Base-by-base conservation (phyloP, 805 yeast genomes). In the Starmerella asiatica region DNA sequence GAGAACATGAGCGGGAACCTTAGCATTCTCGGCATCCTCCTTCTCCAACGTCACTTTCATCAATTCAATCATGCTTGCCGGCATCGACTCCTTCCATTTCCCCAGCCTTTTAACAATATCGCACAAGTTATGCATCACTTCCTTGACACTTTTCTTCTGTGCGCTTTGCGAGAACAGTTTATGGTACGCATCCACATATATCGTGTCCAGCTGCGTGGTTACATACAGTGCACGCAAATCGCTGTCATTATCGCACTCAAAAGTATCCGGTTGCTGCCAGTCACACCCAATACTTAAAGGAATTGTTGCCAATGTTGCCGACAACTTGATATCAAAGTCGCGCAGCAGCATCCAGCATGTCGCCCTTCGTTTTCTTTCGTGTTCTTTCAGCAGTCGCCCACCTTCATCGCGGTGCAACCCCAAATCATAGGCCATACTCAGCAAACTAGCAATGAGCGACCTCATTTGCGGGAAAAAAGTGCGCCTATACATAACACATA, bases 401-500 rank as follows among this genome's bases (percentile, higher is more conserved):
- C 67, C 49, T 34, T 72, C 78, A 3, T 55, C 56, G 38, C 74
- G 57, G 46, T 76, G 73, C 5, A 79, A 58, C 0, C 81, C 81
- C 51, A 74, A 49, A 29, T 71, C 76, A 34, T 67, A 70, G 0
- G 78, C 78, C 45, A 65, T 67, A 44, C 76, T 60, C 4, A 71
- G 63, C 5, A 74, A 71, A 1, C 68, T 61, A 1, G 71, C 53
- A 4, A 65, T 52, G 15, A 73, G 47, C 36, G 63, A 57, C 38
- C 60, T 63, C 36, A 30, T 48, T 37, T 37, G 49, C 4, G 49
- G 38, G 18, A 29, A 54, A 40, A 44, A 51, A 32, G 28, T 44
- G 24, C 24, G 37, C 17, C 32, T 38, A 11, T 40, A 29, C 33
- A 40, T 30, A 33, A 36, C 32, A 50, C 51, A 42, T 56, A 66